Evolutionary conservation across 2,329 filamentous ascomycete species (phyloP).

Genomic region (Aspergillaceae sp.): DNA sequence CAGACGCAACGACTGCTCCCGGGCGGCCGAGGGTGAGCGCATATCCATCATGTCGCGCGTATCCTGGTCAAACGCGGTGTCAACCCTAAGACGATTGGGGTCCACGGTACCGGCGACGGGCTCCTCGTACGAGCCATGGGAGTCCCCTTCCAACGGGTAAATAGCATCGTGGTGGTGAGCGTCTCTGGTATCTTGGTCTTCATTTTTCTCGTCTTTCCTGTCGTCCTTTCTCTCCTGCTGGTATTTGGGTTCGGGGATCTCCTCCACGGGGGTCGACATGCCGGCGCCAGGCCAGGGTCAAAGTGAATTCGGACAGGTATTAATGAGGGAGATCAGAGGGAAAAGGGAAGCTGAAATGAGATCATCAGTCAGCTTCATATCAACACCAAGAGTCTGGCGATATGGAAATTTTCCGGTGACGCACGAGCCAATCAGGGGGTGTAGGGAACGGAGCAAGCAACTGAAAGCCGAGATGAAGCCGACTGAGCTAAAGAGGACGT

Average conservation of each 20-base stretch:
- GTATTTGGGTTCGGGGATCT: constrained; percentile 18
- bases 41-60: constrained; percentile 5
- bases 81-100: constrained; percentile 15
- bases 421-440: not conserved
- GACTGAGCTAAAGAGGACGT: too few species aligned
- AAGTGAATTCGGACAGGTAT: not conserved
- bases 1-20: constrained; percentile 53
- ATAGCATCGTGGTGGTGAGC: constrained; percentile 14
- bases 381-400: not conserved
- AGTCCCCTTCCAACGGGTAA: constrained; percentile 23
- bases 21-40: constrained; percentile 46
- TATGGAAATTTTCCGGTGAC: not conserved
- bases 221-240: constrained; percentile 19
- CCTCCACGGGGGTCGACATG: constrained; percentile 30
- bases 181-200: not conserved
- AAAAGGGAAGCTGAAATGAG: not conserved
- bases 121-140: constrained; percentile 18
- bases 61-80: constrained; percentile 15
- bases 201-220: constrained; percentile 2
- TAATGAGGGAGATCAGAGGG: not conserved
- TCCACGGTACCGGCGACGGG: constrained; percentile 3
- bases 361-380: too few species aligned
- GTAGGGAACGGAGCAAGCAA: too few species aligned
- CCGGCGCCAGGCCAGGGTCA: constrained; percentile 11
- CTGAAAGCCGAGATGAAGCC: too few species aligned